phyloP scores from a whole-genome alignment of 345 rosid genomes.

The Microcos paniculata region DNA sequence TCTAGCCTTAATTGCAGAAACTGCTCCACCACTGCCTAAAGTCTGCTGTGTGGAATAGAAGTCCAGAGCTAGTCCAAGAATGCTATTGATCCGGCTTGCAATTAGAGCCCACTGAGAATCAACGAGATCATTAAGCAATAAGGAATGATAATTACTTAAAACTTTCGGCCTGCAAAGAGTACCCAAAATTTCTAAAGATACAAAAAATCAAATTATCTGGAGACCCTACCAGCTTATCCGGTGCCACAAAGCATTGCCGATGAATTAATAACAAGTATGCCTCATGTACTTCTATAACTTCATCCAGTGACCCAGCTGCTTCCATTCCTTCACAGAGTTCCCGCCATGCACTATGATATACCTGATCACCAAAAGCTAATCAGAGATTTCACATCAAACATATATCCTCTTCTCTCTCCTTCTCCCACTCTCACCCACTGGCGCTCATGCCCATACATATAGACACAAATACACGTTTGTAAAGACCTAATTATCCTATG shows the following conservation, averaged over 20 bases:
- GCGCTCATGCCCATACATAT: no score
- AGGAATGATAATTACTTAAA: conserved; percentile 3
- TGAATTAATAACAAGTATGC: conserved; percentile 88
- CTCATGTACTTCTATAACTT: conserved; percentile 95
- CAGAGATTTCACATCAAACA: conserved; percentile 16
- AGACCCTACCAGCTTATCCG: conserved; percentile 79
- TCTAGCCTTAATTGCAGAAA: conserved; percentile 73
- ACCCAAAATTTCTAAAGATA: background rate
- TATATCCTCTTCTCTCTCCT: no score
- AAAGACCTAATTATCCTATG: no score
- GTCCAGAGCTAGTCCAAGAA: conserved; percentile 86
- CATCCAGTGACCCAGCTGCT: conserved; percentile 88
- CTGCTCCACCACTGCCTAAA: conserved; percentile 69
- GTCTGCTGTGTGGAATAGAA: conserved; percentile 91
- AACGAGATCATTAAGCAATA: conserved; percentile 18
- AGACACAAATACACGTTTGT: no score
- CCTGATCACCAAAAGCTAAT: conserved; percentile 52
- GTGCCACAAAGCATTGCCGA: conserved; percentile 95
- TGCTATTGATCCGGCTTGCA: conserved; percentile 85
- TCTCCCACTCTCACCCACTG: no score
- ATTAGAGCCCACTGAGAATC: conserved; percentile 81
- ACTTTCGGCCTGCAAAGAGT: conserved; percentile 7
- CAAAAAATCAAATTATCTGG: conserved; percentile 11
- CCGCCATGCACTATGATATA: conserved; percentile 95
- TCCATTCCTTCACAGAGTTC: conserved; percentile 92